Conservation (phyloP, 805 yeast species). For the Cyberlindnera americana region DNA sequence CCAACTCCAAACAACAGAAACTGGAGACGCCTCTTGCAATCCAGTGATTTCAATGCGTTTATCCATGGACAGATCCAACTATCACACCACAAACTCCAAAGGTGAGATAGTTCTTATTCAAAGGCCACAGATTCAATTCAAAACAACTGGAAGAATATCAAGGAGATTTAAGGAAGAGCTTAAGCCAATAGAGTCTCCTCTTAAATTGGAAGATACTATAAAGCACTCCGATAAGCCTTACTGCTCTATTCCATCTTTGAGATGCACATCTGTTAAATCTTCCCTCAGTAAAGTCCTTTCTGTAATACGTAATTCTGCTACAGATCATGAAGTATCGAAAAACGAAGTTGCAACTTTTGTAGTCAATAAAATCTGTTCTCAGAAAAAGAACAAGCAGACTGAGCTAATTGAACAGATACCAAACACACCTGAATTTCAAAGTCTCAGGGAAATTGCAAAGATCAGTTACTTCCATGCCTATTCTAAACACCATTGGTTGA, state of each 20-base stretch:
- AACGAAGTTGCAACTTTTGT: background rate
- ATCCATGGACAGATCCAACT: background rate
- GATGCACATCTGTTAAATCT: no score
- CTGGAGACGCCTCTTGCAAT: no score
- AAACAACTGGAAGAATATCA: background rate
- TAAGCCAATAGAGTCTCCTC: background rate
- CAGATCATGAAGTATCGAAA: background rate
- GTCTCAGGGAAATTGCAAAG: background rate
- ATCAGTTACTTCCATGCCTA: conserved; percentile 7
- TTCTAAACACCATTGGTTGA: background rate
- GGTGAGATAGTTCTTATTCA: conserved; percentile 1
- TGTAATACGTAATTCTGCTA: background rate
- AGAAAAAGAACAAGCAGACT: background rate
- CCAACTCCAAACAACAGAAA: no score
- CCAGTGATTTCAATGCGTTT: conserved; percentile 8
- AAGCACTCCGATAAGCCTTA: background rate
- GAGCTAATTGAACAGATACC: conserved; percentile 1
- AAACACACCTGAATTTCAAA: background rate
- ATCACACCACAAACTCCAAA: conserved; percentile 4
- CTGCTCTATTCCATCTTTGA: background rate
- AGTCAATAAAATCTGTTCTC: background rate
- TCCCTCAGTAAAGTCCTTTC: background rate
- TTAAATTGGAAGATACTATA: background rate
- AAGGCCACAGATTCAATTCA: conserved; percentile 3
- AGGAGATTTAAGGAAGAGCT: background rate